Percentiles rank a stretch among this genome's conserved stretches.
These are phyloP conservation scores for Mortierella sp. DNA, from an alignment of 371 early-diverging fungal species.

Conservation along the genomic window DNA sequence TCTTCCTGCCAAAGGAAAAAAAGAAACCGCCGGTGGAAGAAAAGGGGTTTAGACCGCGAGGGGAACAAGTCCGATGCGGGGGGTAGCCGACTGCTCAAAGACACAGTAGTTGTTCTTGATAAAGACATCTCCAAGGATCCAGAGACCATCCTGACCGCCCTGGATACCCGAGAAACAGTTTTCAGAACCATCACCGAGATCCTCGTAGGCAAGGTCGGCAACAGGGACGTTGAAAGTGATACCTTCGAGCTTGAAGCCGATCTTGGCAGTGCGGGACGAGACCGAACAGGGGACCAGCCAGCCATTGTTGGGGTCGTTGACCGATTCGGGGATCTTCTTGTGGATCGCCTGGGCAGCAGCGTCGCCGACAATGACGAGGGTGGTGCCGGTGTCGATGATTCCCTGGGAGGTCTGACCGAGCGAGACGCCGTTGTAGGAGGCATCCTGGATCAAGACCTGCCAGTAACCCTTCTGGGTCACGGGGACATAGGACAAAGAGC, in stretches of 20 bases:
- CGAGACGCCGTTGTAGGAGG: constrained; percentile 20
- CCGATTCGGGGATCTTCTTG: constrained; percentile 21
- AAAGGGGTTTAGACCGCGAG: constrained; percentile 1
- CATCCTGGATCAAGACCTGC: constrained; percentile 39
- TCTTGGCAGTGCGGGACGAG: constrained; percentile 13
- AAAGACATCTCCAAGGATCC: constrained; percentile 60
- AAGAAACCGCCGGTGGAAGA: too few relatives aligned
- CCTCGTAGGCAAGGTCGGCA: constrained; percentile 41
- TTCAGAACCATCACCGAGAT: constrained; percentile 27
- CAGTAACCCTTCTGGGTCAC: constrained; percentile 75
- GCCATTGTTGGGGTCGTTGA: constrained; percentile 32
- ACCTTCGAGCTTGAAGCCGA: constrained; percentile 40
- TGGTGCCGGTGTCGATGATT: constrained; percentile 62
- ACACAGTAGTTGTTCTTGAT: constrained; percentile 61
- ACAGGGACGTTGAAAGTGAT: constrained; percentile 35
- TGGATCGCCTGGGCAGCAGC: constrained; percentile 37
- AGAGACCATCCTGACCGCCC: constrained; percentile 22
- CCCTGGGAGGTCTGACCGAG: constrained; percentile 39
- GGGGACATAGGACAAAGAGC: constrained; percentile 66
- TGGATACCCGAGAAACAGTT: constrained; percentile 40
- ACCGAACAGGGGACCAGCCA: constrained; percentile 46
- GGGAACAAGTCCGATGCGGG: constrained; percentile 40
- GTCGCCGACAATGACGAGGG: constrained; percentile 50
- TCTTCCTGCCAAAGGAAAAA: not conserved
- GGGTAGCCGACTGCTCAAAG: constrained; percentile 40